phyloP scores from a whole-genome alignment of 331 rosid species.

The Quercus tomentella region DNA sequence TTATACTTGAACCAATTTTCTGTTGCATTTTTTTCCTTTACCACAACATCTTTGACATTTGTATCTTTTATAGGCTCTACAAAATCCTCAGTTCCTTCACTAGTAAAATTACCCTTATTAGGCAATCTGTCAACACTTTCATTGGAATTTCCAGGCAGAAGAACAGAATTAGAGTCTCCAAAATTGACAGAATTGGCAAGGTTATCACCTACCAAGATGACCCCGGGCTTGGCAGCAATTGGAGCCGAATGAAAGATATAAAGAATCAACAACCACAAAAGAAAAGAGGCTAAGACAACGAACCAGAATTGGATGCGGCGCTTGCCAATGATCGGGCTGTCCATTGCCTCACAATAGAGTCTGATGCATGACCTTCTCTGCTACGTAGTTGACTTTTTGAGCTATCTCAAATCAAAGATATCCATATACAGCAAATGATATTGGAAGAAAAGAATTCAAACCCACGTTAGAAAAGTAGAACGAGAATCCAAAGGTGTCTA shows the following conservation, averaged over 20 bases:
- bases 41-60: neutral
- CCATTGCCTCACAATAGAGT: conserved; percentile 4
- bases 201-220: neutral
- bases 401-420: neutral
- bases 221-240: neutral
- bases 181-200: conserved; percentile 1
- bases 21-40: neutral
- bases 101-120: neutral
- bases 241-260: conserved; percentile 20
- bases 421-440: neutral
- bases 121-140: neutral
- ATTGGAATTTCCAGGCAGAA: neutral
- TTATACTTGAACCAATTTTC: neutral
- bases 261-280: conserved; percentile 28
- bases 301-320: conserved; percentile 24
- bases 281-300: conserved; percentile 18
- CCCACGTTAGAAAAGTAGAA: neutral
- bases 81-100: neutral
- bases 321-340: conserved; percentile 4
- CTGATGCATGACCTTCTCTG: neutral
- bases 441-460: neutral
- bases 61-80: neutral
- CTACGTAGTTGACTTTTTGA: neutral
- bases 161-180: neutral
- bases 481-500: neutral